These are phyloP conservation scores for Colletotrichum orchidophilum DNA, from an alignment of 2,329 filamentous ascomycete genomes.

Conservation along the genomic window DNA sequence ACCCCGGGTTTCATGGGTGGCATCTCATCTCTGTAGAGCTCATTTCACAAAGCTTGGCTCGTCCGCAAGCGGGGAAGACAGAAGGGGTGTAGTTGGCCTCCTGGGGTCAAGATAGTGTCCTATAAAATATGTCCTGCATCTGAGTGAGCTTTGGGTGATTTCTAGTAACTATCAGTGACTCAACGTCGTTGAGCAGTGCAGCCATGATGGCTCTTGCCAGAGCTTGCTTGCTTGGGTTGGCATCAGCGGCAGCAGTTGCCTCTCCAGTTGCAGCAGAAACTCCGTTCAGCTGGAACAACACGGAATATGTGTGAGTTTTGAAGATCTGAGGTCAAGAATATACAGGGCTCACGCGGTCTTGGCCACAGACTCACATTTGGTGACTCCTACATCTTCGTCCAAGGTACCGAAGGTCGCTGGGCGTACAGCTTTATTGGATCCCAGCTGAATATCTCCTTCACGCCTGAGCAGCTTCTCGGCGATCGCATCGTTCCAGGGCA, in stretches of 20 bases:
- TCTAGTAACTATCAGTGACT: too few relatives aligned
- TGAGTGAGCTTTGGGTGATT: not conserved
- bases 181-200: not conserved
- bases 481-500: conserved; percentile 57
- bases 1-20: not conserved
- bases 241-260: not conserved
- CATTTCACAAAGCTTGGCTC: not conserved
- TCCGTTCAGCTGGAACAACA: conserved; percentile 36
- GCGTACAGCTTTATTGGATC: conserved; percentile 66
- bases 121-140: not conserved
- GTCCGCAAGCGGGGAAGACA: not conserved
- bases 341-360: not conserved
- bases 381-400: conserved; percentile 62
- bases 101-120: not conserved
- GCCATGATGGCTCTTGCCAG: not conserved
- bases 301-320: conserved; percentile 37
- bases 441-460: conserved; percentile 55
- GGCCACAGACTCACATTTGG: conserved; percentile 54
- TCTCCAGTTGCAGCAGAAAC: not conserved
- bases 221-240: not conserved
- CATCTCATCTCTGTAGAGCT: not conserved
- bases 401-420: conserved; percentile 59
- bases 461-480: conserved; percentile 51
- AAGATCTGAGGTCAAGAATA: not conserved
- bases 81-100: not conserved